Evolutionary conservation across 164 flowering plant species (phyloP).

Genomic region (Vitis rotundifolia): DNA sequence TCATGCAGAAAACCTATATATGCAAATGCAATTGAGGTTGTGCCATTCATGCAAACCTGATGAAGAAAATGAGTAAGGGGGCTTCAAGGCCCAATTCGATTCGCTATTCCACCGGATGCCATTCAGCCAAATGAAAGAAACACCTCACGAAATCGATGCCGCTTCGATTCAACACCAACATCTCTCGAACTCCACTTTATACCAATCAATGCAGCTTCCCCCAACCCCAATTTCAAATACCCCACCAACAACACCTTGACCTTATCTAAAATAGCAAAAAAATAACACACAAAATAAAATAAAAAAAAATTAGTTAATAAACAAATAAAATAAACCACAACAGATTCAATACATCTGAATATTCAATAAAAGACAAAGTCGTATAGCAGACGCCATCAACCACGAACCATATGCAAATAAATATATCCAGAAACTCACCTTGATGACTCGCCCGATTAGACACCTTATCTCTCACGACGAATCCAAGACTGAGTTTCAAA

Average conservation of each 20-base stretch:
- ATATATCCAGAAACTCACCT: too few species aligned
- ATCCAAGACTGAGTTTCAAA: neutral
- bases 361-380: neutral
- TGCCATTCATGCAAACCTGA: slow-evolving; percentile 7
- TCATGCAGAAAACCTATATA: neutral
- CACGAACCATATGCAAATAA: neutral
- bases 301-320: neutral
- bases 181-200: slow-evolving; percentile 44
- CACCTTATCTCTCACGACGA: neutral
- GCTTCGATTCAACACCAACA: slow-evolving; percentile 46
- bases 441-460: neutral
- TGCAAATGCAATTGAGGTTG: too few species aligned
- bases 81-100: slow-evolving; percentile 32
- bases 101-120: slow-evolving; percentile 74
- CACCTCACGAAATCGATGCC: slow-evolving; percentile 36
- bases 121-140: slow-evolving; percentile 62
- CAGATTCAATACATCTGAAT: neutral
- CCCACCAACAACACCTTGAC: slow-evolving; percentile 24
- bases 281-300: neutral
- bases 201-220: slow-evolving; percentile 5
- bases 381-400: slow-evolving; percentile 5
- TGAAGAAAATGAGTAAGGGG: slow-evolving; percentile 13
- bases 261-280: slow-evolving; percentile 7
- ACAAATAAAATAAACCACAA: neutral
- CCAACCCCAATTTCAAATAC: slow-evolving; percentile 8